Percentiles rank a stretch among this genome's conserved stretches.
Conservation (phyloP, 1,284 basidiomycete species). For the Naganishia sp. region DNA sequence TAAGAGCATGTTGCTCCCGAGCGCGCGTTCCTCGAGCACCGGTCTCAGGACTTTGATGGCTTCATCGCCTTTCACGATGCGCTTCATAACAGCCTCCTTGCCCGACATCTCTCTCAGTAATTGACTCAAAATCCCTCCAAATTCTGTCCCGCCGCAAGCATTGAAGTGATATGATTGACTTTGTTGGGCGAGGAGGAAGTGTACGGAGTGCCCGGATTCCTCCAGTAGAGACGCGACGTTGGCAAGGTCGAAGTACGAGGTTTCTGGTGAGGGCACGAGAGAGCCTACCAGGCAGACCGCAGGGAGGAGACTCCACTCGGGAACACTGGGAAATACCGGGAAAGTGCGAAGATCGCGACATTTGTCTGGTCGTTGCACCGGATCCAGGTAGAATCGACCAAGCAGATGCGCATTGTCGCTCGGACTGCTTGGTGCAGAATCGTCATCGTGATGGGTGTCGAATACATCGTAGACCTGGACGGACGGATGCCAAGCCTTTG, state of each 20-base stretch:
- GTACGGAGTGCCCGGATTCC: conserved; percentile 12
- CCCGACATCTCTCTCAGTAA: background rate
- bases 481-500: conserved; percentile 1
- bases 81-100: background rate
- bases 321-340: background rate
- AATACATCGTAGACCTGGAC: conserved; percentile 3
- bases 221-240: conserved; percentile 3
- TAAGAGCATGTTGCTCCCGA: background rate
- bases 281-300: background rate
- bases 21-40: background rate
- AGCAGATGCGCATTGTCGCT: no score
- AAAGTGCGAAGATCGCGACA: background rate
- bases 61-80: background rate
- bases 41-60: background rate
- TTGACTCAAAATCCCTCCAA: background rate
- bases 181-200: conserved; percentile 7
- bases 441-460: background rate
- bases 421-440: no score
- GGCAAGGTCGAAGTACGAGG: background rate
- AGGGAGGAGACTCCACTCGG: background rate
- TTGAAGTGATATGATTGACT: conserved; percentile 9
- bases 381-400: background rate
- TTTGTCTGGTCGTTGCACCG: background rate
- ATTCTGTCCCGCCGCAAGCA: background rate
- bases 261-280: background rate